These are phyloP conservation scores for Strombidium stylifer DNA, from an alignment of 73 alveolate genomes.

Conservation along the genomic window DNA sequence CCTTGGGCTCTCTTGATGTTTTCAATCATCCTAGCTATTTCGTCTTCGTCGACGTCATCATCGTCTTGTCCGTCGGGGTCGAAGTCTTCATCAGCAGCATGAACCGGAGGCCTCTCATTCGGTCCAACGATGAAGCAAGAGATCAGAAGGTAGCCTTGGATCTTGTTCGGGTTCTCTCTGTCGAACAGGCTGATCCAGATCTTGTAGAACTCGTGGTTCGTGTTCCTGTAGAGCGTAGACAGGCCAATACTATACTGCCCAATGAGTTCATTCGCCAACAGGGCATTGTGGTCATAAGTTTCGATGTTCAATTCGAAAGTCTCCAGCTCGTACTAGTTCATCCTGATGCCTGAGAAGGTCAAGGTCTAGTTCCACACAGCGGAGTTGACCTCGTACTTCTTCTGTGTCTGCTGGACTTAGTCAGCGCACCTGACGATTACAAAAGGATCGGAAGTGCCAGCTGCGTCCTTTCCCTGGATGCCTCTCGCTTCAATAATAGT, in stretches of 20 bases:
- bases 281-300: constrained; percentile 72
- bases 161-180: constrained; percentile 79
- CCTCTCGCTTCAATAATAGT: constrained; percentile 89
- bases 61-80: too few relatives aligned
- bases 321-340: constrained; percentile 84
- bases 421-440: constrained; percentile 84
- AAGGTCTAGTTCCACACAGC: constrained; percentile 91
- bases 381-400: constrained; percentile 62
- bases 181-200: constrained; percentile 82
- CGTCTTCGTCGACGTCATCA: constrained; percentile 82
- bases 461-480: constrained; percentile 78
- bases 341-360: constrained; percentile 75
- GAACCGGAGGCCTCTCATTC: constrained; percentile 94
- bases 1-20: constrained; percentile 67
- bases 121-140: constrained; percentile 90
- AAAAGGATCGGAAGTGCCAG: constrained; percentile 93
- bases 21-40: too few relatives aligned
- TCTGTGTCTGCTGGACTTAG: constrained; percentile 79
- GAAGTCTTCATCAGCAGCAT: constrained; percentile 78
- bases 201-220: constrained; percentile 87
- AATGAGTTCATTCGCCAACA: constrained; percentile 73
- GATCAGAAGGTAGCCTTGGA: constrained; percentile 81
- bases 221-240: constrained; percentile 84
- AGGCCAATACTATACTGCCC: constrained; percentile 86
- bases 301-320: constrained; percentile 84